Percentiles rank a stretch among this genome's conserved stretches.
phyloP scores from a whole-genome alignment of 2,329 filamentous ascomycete species.

The Exophiala calicioides region DNA sequence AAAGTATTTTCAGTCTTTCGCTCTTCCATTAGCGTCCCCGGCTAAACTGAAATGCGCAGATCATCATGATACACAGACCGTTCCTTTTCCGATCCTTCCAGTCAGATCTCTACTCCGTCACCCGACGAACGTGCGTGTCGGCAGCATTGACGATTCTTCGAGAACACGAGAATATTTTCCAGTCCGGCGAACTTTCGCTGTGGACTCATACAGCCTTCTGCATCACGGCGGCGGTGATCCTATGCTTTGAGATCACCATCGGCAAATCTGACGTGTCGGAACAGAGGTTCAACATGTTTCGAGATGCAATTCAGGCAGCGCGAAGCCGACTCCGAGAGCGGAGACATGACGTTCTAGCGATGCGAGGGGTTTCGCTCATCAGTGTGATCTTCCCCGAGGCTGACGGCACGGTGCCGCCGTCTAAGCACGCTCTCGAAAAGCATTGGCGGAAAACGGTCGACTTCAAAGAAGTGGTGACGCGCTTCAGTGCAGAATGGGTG shows the following conservation, averaged over 20 bases:
- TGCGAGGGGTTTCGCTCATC: neutral
- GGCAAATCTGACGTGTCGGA: neutral
- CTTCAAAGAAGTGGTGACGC: neutral
- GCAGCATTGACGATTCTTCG: conserved; percentile 2
- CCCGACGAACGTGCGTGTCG: neutral
- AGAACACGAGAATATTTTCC: conserved; percentile 3
- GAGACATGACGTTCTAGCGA: neutral
- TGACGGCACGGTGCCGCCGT: neutral
- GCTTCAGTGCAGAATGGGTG: neutral
- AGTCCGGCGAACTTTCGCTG: conserved; percentile 1
- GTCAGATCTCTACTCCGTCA: neutral
- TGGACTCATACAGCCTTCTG: conserved; percentile 6
- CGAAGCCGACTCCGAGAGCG: neutral
- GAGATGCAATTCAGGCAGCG: neutral
- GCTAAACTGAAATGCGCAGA: conserved; percentile 30
- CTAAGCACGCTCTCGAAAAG: neutral
- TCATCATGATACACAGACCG: conserved; percentile 46
- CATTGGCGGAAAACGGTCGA: neutral
- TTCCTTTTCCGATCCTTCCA: conserved; percentile 38
- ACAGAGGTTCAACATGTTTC: neutral
- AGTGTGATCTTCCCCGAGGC: neutral
- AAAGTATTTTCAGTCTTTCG: no score
- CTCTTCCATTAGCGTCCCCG: neutral
- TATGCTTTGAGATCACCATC: conserved; percentile 3
- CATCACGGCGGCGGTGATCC: neutral